Percentiles rank a stretch among this genome's conserved stretches.
These are phyloP conservation scores for Epichloe baconii DNA, from an alignment of 2,329 filamentous ascomycete genomes.

Conservation along the genomic window DNA sequence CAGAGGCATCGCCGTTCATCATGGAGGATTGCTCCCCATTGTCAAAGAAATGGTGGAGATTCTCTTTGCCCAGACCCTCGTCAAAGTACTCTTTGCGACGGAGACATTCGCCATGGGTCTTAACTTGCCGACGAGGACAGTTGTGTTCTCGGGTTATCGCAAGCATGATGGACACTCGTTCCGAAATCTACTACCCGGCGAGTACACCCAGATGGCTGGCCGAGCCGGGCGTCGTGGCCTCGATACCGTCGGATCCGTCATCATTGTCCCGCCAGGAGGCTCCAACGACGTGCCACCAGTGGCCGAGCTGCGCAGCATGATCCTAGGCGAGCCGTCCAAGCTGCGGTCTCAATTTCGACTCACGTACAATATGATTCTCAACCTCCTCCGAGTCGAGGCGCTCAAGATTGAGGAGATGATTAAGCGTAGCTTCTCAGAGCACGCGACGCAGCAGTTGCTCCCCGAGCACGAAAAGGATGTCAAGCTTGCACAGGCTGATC, in stretches of 20 bases:
- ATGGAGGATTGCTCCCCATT: constrained; percentile 86
- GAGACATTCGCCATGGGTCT: constrained; percentile 98
- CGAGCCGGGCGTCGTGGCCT: constrained; percentile 85
- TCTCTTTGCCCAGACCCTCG: constrained; percentile 82
- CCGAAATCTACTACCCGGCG: constrained; percentile 79
- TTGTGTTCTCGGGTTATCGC: constrained; percentile 92
- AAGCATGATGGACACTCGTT: constrained; percentile 93
- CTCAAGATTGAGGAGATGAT: constrained; percentile 99
- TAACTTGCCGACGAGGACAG: constrained; percentile 87
- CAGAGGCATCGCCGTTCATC: constrained; percentile 88
- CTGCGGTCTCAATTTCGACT: constrained; percentile 89
- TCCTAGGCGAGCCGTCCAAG: constrained; percentile 89
- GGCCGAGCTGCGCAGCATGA: constrained; percentile 77
- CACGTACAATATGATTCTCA: constrained; percentile 99
- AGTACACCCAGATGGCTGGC: constrained; percentile 98
- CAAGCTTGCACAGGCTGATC: constrained; percentile 77
- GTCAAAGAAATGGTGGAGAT: constrained; percentile 98
- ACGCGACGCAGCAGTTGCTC: constrained; percentile 85
- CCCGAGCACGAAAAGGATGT: constrained; percentile 95
- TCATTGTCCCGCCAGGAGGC: constrained; percentile 71
- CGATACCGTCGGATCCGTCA: constrained; percentile 85
- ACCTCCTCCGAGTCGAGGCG: constrained; percentile 85
- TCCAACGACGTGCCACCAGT: constrained; percentile 82
- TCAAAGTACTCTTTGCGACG: constrained; percentile 94
- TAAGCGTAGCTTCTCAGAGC: constrained; percentile 97